These are phyloP conservation scores for Pichia pseudocactophila DNA, from an alignment of 805 yeast species.

Conservation along the genomic window DNA sequence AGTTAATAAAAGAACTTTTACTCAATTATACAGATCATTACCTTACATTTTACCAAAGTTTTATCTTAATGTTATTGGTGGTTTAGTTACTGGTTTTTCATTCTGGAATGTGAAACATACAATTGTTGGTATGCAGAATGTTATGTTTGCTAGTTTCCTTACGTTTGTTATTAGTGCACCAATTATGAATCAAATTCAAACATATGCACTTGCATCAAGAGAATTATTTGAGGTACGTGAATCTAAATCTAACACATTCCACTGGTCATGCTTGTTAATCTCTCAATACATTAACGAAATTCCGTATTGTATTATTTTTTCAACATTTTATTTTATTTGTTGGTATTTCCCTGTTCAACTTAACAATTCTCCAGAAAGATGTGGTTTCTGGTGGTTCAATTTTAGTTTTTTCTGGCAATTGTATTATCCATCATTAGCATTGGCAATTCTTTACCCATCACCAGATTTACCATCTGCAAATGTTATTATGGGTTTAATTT, in stretches of 20 bases:
- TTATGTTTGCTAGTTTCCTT: conserved; percentile 42
- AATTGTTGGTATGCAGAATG: conserved; percentile 50
- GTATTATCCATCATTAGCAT: conserved; percentile 41
- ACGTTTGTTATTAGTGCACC: conserved; percentile 52
- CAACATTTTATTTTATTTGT: conserved; percentile 38
- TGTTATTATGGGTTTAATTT: conserved; percentile 45
- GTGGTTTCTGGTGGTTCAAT: conserved; percentile 39
- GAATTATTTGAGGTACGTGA: conserved; percentile 65
- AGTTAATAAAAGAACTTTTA: conserved; percentile 31
- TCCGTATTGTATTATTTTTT: conserved; percentile 45
- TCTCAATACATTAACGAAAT: conserved; percentile 49
- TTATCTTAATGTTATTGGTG: conserved; percentile 30
- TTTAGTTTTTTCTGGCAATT: conserved; percentile 34
- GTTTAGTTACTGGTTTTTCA: conserved; percentile 45
- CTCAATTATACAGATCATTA: conserved; percentile 41
- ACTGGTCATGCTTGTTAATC: conserved; percentile 53
- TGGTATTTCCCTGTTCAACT: conserved; percentile 32
- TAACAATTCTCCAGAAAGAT: conserved; percentile 28
- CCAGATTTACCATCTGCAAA: conserved; percentile 63
- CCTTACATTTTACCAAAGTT: conserved; percentile 41
- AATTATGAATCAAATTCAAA: conserved; percentile 56
- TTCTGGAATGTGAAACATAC: conserved; percentile 52
- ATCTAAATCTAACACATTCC: conserved; percentile 61
- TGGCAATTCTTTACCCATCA: conserved; percentile 47
- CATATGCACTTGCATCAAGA: conserved; percentile 46